These are phyloP conservation scores for Rickenella mellea DNA, from an alignment of 768 basidiomycete species.

Conservation along the genomic window DNA sequence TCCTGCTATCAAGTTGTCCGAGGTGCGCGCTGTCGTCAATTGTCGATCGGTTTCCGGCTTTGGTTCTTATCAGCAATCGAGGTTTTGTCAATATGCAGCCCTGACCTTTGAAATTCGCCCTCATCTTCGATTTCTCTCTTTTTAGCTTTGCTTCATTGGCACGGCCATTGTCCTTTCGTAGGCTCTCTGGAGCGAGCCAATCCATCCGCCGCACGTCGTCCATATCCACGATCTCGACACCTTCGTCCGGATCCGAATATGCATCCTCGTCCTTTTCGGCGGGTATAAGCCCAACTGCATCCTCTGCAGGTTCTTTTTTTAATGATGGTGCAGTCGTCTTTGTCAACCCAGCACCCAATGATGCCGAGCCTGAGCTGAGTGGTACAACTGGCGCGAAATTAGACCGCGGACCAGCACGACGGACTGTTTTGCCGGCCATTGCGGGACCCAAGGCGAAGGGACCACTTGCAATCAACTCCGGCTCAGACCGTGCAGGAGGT, in stretches of 20 bases:
- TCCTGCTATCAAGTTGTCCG: conserved; percentile 36
- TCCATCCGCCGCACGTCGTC: conserved; percentile 69
- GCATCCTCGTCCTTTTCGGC: conserved; percentile 48
- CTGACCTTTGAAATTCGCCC: conserved; percentile 19
- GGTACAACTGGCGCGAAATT: conserved; percentile 45
- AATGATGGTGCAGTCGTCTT: conserved; percentile 40
- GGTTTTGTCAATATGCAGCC: conserved; percentile 10
- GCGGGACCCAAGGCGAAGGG: conserved; percentile 84
- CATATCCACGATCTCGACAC: conserved; percentile 82
- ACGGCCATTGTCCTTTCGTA: conserved; percentile 39
- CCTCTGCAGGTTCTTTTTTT: conserved; percentile 26
- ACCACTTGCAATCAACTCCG: conserved; percentile 78
- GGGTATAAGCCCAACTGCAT: conserved; percentile 19
- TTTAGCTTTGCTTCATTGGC: conserved; percentile 28
- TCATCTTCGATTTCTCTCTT: conserved; percentile 29
- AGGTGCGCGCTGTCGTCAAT: conserved; percentile 11
- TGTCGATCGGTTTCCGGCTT: background rate
- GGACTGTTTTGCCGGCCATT: conserved; percentile 45
- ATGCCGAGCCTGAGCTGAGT: conserved; percentile 24
- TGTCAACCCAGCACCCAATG: conserved; percentile 41
- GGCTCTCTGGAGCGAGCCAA: conserved; percentile 80
- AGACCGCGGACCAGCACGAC: conserved; percentile 42
- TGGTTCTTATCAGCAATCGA: background rate
- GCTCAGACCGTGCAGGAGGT: conserved; percentile 29
- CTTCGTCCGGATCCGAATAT: conserved; percentile 84